Evolutionary conservation across 2,329 filamentous ascomycete genomes (phyloP).

Genomic region (Sordariomycetes sp.): DNA sequence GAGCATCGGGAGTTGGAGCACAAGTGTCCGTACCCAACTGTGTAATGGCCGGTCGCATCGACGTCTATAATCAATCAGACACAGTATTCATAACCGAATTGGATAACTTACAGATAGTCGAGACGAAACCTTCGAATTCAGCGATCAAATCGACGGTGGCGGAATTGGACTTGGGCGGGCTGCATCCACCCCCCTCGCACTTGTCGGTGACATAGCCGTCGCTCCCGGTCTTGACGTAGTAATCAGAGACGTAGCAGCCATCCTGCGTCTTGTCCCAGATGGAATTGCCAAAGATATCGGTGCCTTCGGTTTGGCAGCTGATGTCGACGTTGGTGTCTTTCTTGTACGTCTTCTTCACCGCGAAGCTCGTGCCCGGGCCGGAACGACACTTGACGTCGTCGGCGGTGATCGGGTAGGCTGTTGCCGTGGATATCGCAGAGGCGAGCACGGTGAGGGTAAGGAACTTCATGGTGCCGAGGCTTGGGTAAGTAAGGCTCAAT

Average conservation of each 20-base stretch:
- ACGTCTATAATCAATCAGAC: background rate
- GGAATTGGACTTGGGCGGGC: slow-evolving; percentile 1
- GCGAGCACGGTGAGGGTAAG: slow-evolving; percentile 1
- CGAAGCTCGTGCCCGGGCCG: slow-evolving; percentile 5
- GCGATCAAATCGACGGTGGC: slow-evolving; percentile 4
- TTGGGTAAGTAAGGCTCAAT: too few relatives aligned
- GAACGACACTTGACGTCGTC: slow-evolving; percentile 8
- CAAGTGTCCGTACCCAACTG: slow-evolving; percentile 40
- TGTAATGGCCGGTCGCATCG: slow-evolving; percentile 34
- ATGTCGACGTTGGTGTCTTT: slow-evolving; percentile 7
- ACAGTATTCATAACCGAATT: too few relatives aligned
- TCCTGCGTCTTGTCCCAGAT: too few relatives aligned
- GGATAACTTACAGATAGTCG: slow-evolving; percentile 3
- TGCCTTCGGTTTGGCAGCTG: slow-evolving; percentile 8
- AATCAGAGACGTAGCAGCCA: slow-evolving; percentile 9
- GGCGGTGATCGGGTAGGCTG: slow-evolving; percentile 6
- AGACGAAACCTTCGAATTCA: slow-evolving; percentile 4
- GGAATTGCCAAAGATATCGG: slow-evolving; percentile 3
- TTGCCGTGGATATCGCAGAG: background rate
- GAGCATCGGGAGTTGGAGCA: slow-evolving; percentile 29
- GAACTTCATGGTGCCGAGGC: slow-evolving; percentile 4
- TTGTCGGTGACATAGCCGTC: slow-evolving; percentile 5
- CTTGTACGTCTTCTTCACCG: slow-evolving; percentile 6
- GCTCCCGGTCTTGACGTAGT: slow-evolving; percentile 10
- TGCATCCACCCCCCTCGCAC: background rate